Conservation (phyloP, 768 basidiomycete genomes). For the Boletus subparvulus region DNA sequence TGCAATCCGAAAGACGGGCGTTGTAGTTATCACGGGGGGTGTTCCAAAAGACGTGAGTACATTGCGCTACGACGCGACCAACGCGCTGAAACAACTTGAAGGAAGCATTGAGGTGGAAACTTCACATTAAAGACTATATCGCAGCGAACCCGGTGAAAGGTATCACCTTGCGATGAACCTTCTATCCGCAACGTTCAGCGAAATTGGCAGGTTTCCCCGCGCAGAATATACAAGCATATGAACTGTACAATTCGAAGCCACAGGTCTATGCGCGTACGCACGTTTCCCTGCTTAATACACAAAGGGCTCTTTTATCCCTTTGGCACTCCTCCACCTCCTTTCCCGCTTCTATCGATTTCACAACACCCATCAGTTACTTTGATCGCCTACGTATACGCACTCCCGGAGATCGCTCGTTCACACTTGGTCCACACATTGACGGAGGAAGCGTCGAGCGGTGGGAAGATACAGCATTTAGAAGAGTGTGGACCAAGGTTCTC, state of each 20-base stretch:
- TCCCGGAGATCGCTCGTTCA: conserved; percentile 68
- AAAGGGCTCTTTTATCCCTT: conserved; percentile 54
- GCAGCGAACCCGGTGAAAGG: conserved; percentile 54
- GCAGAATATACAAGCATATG: conserved; percentile 69
- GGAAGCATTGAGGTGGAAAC: conserved; percentile 63
- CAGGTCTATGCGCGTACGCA: conserved; percentile 73
- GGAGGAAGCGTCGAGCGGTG: conserved; percentile 55
- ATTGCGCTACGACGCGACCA: background rate
- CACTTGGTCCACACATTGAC: conserved; percentile 61
- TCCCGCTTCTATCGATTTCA: conserved; percentile 45
- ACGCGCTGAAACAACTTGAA: conserved; percentile 19
- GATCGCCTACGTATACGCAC: conserved; percentile 73
- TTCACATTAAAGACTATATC: conserved; percentile 53
- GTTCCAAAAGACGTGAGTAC: conserved; percentile 49
- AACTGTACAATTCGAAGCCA: conserved; percentile 65
- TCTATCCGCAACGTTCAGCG: background rate
- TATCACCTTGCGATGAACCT: conserved; percentile 10
- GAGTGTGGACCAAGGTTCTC: conserved; percentile 45
- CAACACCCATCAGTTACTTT: conserved; percentile 69
- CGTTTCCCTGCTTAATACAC: conserved; percentile 54
- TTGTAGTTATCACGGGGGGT: conserved; percentile 56
- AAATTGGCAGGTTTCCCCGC: conserved; percentile 56
- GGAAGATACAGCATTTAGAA: conserved; percentile 47
- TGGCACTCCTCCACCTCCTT: conserved; percentile 48
- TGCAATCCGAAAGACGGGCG: conserved; percentile 51